Base-by-base conservation (phyloP, 257 asterid species). In the Linderniella brevidens region DNA sequence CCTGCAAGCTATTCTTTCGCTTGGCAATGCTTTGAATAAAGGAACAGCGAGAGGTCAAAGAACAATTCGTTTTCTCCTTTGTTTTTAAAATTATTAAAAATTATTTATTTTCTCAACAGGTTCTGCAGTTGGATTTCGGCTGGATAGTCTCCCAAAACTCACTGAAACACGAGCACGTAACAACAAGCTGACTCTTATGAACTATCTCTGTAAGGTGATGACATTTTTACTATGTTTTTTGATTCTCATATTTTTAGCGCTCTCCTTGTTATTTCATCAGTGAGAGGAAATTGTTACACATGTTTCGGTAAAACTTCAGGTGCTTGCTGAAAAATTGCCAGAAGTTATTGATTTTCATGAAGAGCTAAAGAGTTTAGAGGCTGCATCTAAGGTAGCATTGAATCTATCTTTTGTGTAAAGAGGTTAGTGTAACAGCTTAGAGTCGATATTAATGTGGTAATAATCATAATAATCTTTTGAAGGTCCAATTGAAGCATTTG, bases 91-190 rank as follows among this genome's bases (percentile, higher is more conserved):
- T 43, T 13, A 4, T 52, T 6, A 17, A 20, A 11, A 36, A 15
- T 13, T 2, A 10, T 39, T 39, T 11, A 2, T 25, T 25, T 25
- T 25, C 32, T 6, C 6, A 25, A 41, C 62, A 80, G 99, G 99
- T 67, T 63, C 99, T 61, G 99, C 99, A 15, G 62, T 92, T 41
- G 99, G 99, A 65, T 92, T 92, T 75, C 86, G 86, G 69, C 66
- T 92, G 75, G 99, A 92, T 68, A 92, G 99, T 65, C 99, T 92
- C 68, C 68, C 79, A 66, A 92, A 92, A 68, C 96, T 92, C 49
- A 50, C 84, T n/a, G 99, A 92, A 67, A 92, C 96, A 50, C 99
- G 96, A 63, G 88, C 96, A 40, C 61, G 86, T 56, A 92, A 82
- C 72, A 86, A 56, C 66, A 86, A 74, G 76, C 86, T 86, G 93